Conservation (phyloP, 768 basidiomycete species). For the Boletales sp. region DNA sequence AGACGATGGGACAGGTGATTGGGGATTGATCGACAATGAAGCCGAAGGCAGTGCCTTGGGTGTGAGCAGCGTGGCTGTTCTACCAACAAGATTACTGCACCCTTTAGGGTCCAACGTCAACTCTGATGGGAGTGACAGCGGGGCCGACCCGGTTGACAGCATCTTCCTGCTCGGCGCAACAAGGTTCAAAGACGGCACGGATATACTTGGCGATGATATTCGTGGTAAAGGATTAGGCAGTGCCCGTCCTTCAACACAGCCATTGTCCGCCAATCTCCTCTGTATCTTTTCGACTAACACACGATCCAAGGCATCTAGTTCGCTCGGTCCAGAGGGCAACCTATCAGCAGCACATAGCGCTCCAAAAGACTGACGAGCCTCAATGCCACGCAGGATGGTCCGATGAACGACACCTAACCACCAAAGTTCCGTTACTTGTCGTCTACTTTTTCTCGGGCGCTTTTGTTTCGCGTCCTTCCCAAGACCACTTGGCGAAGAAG, state of each 20-base stretch:
- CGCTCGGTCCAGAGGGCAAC: background rate
- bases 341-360: conserved; percentile 3
- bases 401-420: conserved; percentile 36
- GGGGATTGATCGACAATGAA: conserved; percentile 5
- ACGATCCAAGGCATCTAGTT: conserved; percentile 30
- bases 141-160: background rate
- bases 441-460: conserved; percentile 30
- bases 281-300: conserved; percentile 32
- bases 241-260: conserved; percentile 24
- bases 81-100: background rate
- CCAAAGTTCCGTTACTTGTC: conserved; percentile 31
- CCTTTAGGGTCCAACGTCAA: background rate
- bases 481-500: conserved; percentile 17
- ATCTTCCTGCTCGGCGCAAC: conserved; percentile 9
- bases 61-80: background rate
- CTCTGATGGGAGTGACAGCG: background rate
- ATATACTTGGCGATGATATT: conserved; percentile 23
- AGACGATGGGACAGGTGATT: conserved; percentile 1
- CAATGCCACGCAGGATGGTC: conserved; percentile 28
- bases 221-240: conserved; percentile 17
- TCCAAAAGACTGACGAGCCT: conserved; percentile 7
- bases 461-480: conserved; percentile 24
- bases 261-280: conserved; percentile 29
- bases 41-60: background rate
- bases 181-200: conserved; percentile 19